Base-by-base conservation (phyloP, 176 grass and related monocot genomes). In the Urochloa ruziziensis region DNA sequence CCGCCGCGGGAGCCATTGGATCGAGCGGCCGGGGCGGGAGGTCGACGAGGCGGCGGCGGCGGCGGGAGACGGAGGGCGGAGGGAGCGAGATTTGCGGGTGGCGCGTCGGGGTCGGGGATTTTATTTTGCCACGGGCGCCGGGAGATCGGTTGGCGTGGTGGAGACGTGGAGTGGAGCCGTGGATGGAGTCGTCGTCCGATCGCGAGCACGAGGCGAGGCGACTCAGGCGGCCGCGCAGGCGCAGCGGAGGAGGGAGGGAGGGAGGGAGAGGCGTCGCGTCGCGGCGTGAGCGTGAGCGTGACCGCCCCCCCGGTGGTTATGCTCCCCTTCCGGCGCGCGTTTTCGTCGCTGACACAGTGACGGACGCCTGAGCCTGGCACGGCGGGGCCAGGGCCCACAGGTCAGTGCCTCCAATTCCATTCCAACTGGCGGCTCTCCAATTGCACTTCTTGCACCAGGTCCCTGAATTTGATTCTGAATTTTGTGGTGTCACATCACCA, bases 1-100 rank as follows among this genome's bases (percentile, higher is more conserved):
- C 71, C 17, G 58, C 66, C 16, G 82, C 43, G 12, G 89, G 42
- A 35, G 59, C 75, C 95, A 97, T 97, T 74, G 80, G 80, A 86
- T 76, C 34, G 78, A 11, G 29, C 39, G 83, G 47, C 49, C 79
- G 72, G 49, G 23, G 83, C 75, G 42, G 12, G 48, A 12, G 42
- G 42, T 2, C 33, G 14, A 44, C 33, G 21, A 44, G 30, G 32
- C 21, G 43, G 11, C 16, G 72, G 72, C 24, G 47, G 48, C 40
- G 54, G 66, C 52, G 39, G 19, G 8, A 34, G 61, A 42, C 47
- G 68, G n/a, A 3, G 37, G 19, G 17, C n/a, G 3, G 6, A 10
- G 61, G 36, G 39, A 6, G 88, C 32, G 74, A 69, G 29, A 80
- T 29, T 27, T 53, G 64, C 82, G 48, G 88, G 71, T 74, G 80